phyloP scores from a whole-genome alignment of 2,329 filamentous ascomycete species.

The Arthroderma sp. region DNA sequence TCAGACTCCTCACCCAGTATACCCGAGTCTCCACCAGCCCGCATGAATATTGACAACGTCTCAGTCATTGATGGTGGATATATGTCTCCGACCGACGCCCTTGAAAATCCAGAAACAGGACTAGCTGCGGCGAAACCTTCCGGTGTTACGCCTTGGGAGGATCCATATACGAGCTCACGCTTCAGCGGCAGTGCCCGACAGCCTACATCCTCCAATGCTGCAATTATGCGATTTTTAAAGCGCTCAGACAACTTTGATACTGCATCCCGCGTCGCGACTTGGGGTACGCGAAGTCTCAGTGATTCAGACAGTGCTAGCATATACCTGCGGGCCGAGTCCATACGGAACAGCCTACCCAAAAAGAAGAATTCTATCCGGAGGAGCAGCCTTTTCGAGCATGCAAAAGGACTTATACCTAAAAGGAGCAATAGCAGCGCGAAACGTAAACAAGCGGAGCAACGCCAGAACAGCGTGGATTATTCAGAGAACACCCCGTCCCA shows the following conservation, averaged over 20 bases:
- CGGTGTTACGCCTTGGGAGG: slow-evolving; percentile 29
- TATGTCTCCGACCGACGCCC: slow-evolving; percentile 14
- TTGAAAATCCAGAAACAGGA: slow-evolving; percentile 22
- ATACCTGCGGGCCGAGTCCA: slow-evolving; percentile 19
- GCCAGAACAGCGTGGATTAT: slow-evolving; percentile 1
- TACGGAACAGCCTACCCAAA: slow-evolving; percentile 15
- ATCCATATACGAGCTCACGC: slow-evolving; percentile 23
- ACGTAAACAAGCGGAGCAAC: slow-evolving; percentile 25
- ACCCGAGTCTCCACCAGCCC: slow-evolving; percentile 17
- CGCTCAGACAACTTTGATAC: slow-evolving; percentile 40
- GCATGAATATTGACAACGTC: slow-evolving; percentile 16
- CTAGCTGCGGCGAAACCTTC: slow-evolving; percentile 28
- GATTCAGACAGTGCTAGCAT: slow-evolving; percentile 39
- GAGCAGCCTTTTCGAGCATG: slow-evolving; percentile 32
- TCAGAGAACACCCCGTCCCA: not conserved
- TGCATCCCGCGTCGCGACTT: slow-evolving; percentile 42
- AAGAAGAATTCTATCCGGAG: slow-evolving; percentile 29
- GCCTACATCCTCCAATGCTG: slow-evolving; percentile 40
- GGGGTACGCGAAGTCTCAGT: slow-evolving; percentile 38
- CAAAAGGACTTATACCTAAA: slow-evolving; percentile 25
- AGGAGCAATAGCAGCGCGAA: slow-evolving; percentile 35
- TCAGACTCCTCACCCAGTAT: slow-evolving; percentile 15
- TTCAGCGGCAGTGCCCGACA: slow-evolving; percentile 26
- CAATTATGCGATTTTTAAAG: slow-evolving; percentile 40
- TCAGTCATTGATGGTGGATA: slow-evolving; percentile 13